Conservation (phyloP, 192 early-diverging fungal species). For the Podila epicladia region DNA sequence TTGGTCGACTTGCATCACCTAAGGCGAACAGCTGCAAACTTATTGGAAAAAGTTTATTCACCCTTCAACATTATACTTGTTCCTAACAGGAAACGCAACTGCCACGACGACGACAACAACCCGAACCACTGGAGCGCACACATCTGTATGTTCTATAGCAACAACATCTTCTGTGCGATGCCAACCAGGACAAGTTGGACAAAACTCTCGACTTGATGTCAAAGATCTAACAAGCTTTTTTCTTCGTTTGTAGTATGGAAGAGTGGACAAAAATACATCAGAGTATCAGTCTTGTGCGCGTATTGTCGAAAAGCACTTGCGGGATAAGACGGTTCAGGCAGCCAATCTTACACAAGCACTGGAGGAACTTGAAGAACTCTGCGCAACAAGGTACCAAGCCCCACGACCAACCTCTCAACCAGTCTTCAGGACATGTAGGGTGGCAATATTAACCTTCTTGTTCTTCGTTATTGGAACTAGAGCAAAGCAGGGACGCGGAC, state of each 20-base stretch:
- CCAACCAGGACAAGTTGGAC: too few species aligned
- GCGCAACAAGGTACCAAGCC: slow-evolving; percentile 14
- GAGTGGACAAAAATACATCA: background rate
- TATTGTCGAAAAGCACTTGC: slow-evolving; percentile 16
- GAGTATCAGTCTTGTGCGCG: slow-evolving; percentile 36
- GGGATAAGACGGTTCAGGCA: background rate
- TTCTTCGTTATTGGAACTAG: background rate
- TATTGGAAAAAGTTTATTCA: background rate
- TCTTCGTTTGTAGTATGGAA: too few species aligned
- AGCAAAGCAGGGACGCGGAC: slow-evolving; percentile 18
- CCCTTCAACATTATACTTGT: background rate
- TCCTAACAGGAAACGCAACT: too few species aligned
- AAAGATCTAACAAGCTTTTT: too few species aligned
- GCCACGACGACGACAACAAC: too few species aligned
- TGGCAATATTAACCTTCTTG: background rate
- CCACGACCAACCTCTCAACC: background rate
- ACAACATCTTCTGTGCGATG: too few species aligned
- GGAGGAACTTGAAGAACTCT: slow-evolving; percentile 32
- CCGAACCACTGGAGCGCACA: too few species aligned
- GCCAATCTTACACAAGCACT: slow-evolving; percentile 15
- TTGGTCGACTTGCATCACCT: background rate
- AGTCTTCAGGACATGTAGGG: background rate
- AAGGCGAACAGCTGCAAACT: background rate
- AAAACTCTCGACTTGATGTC: too few species aligned
- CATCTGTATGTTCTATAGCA: too few species aligned